Base-by-base conservation (phyloP, 2,329 filamentous ascomycete species). In the Cladosporium halotolerans region DNA sequence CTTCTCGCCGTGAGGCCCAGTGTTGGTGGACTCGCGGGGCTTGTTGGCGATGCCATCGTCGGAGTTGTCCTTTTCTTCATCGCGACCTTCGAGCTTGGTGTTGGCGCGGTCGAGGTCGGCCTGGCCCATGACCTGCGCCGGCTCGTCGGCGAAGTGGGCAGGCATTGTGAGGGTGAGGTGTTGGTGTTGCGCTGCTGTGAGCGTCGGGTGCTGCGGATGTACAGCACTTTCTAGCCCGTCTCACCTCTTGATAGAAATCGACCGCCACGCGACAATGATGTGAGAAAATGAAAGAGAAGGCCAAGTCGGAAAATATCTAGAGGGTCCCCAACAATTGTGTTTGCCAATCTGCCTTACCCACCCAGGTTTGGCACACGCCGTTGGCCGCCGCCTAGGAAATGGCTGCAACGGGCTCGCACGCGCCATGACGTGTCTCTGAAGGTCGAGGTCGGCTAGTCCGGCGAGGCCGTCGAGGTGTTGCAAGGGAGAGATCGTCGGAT, bases 61-160 rank as follows among this genome's bases (percentile, higher is more conserved):
- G 44, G 59, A 61, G 9, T 43, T 33, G 31, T 55, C 45, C 9
- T 58, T 56, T 41, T 60, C 54, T 8, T 58, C 51, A 36, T 60
- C 55, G 14, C 53, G 51, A 18, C 60, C 58, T 18, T 60, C 55
- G 13, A 66, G 61, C 49, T 63, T 64, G 52, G 60, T 61, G 57
- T 64, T 65, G 45, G 59, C 57, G 11, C 48, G 54, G 7, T 63
- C 59, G 43, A 64, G 61, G 47, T 65, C 64, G 45, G 55, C 52
- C 43, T 62, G 55, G 44, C 62, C 59, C 49, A 61, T 60, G 56
- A 65, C 58, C 55, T 64, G 57, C 19, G 61, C 57, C 57, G 64
- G 61, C 28, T 66, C 60, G 10, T 62, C 61, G 45, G 48, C 45
- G 57, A 65, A 65, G 45, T 58, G 63, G 10, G 63, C 58, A 52